Evolutionary conservation across 495 filamentous ascomycete genomes (phyloP).

Genomic region (Neurospora cerealis): DNA sequence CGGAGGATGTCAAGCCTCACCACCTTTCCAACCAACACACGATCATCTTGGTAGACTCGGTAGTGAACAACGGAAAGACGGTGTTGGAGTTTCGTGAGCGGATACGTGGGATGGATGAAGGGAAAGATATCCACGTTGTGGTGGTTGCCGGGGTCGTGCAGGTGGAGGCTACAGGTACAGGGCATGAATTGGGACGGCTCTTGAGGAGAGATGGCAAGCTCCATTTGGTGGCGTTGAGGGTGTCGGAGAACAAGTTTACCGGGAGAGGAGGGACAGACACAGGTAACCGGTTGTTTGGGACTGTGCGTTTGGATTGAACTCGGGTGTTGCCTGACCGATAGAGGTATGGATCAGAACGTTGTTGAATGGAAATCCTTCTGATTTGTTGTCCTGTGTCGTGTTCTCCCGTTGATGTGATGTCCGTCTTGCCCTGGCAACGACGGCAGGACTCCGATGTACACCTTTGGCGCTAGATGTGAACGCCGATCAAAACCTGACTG

Average conservation of each 20-base stretch:
- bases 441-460: neutral
- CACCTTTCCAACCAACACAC: conserved; percentile 33
- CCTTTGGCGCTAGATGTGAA: neutral
- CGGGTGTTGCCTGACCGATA: neutral
- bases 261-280: conserved; percentile 47
- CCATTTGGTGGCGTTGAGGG: conserved; percentile 40
- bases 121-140: conserved; percentile 36
- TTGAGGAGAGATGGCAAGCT: conserved; percentile 19
- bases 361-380: neutral
- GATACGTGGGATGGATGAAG: conserved; percentile 29
- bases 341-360: neutral
- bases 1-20: conserved; percentile 33
- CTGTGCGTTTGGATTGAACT: conserved; percentile 22
- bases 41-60: conserved; percentile 51
- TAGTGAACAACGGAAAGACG: conserved; percentile 48
- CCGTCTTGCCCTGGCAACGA: neutral
- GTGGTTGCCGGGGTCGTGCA: conserved; percentile 51
- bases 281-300: conserved; percentile 52
- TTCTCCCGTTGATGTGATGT: neutral
- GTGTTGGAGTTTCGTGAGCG: conserved; percentile 43
- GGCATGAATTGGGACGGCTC: conserved; percentile 14
- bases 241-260: conserved; percentile 46
- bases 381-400: neutral
- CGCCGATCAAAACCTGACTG: neutral
- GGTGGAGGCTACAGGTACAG: conserved; percentile 21